phyloP scores from a whole-genome alignment of 1,139 yeast genomes.

The Sugiyamaella grinbergsii region DNA sequence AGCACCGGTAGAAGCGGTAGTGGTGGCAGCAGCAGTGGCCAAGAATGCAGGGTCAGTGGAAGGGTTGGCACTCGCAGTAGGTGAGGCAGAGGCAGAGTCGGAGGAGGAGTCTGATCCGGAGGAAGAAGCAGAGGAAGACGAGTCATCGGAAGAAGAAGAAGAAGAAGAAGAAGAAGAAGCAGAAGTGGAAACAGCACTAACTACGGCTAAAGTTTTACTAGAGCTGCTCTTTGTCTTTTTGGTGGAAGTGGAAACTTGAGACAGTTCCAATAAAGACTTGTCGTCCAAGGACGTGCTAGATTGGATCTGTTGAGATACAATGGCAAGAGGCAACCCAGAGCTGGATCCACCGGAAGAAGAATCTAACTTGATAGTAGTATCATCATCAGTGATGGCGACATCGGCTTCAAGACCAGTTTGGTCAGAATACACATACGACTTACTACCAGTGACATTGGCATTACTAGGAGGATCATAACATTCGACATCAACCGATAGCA shows the following conservation, averaged over 20 bases:
- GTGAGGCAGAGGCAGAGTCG: slow-evolving; percentile 26
- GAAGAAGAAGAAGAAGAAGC: slow-evolving; percentile 20
- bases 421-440: slow-evolving; percentile 53
- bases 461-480: slow-evolving; percentile 72
- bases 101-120: slow-evolving; percentile 23
- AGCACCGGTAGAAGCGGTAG: slow-evolving; percentile 3
- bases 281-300: neutral
- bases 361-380: slow-evolving; percentile 15
- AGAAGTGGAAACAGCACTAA: slow-evolving; percentile 31
- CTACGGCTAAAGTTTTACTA: slow-evolving; percentile 31
- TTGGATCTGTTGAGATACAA: slow-evolving; percentile 15
- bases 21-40: slow-evolving; percentile 19
- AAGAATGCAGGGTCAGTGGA: slow-evolving; percentile 25
- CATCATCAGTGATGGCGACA: slow-evolving; percentile 26
- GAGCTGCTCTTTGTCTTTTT: slow-evolving; percentile 25
- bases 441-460: slow-evolving; percentile 49
- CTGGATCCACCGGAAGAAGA: slow-evolving; percentile 9
- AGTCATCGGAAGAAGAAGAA: slow-evolving; percentile 17
- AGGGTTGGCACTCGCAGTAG: too few species aligned
- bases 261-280: slow-evolving; percentile 14
- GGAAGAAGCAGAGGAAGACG: slow-evolving; percentile 21
- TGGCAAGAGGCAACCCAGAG: slow-evolving; percentile 18
- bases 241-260: slow-evolving; percentile 14
- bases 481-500: slow-evolving; percentile 61
- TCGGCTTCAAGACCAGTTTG: slow-evolving; percentile 48